Percentiles rank a stretch among this genome's conserved stretches.
Evolutionary conservation across 306 rosid species (phyloP).

Genomic region (Gillenia trifoliata): DNA sequence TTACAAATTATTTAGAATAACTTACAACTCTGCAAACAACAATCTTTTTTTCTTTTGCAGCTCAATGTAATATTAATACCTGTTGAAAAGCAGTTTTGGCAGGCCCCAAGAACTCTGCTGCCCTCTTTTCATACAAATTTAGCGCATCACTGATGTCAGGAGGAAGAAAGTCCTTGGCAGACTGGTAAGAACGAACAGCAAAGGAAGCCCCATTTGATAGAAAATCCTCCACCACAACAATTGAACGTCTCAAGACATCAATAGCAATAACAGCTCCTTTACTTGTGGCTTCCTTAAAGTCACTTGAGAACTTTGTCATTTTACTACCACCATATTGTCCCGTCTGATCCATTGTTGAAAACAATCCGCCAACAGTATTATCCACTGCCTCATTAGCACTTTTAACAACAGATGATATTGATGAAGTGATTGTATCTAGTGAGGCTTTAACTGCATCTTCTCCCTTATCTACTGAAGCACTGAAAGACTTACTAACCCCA

Average conservation of each 20-base stretch:
- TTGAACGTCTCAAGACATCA: slow-evolving; percentile 56
- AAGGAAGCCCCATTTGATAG: slow-evolving; percentile 60
- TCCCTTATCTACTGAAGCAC: slow-evolving; percentile 49
- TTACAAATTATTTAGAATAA: neutral
- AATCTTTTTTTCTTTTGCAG: neutral
- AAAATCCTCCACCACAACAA: slow-evolving; percentile 60
- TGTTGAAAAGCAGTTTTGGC: slow-evolving; percentile 49
- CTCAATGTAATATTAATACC: slow-evolving; percentile 33
- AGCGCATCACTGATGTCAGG: slow-evolving; percentile 56
- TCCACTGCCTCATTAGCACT: slow-evolving; percentile 52
- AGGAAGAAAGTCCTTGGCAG: slow-evolving; percentile 74
- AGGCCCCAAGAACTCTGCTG: slow-evolving; percentile 57
- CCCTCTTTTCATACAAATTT: slow-evolving; percentile 58
- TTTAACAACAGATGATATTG: slow-evolving; percentile 41
- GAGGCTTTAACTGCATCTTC: slow-evolving; percentile 48
- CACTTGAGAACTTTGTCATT: slow-evolving; percentile 52
- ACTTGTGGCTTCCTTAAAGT: slow-evolving; percentile 45
- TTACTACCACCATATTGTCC: slow-evolving; percentile 55
- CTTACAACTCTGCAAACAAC: neutral
- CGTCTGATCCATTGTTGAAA: slow-evolving; percentile 56
- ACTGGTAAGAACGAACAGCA: slow-evolving; percentile 52
- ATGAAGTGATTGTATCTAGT: slow-evolving; percentile 46
- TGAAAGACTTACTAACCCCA: slow-evolving; percentile 44
- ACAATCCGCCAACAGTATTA: slow-evolving; percentile 38
- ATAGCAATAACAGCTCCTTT: slow-evolving; percentile 52